These are phyloP conservation scores for Rhododendron ovatum DNA, from an alignment of 148 eudicot genomes.

Conservation along the genomic window DNA sequence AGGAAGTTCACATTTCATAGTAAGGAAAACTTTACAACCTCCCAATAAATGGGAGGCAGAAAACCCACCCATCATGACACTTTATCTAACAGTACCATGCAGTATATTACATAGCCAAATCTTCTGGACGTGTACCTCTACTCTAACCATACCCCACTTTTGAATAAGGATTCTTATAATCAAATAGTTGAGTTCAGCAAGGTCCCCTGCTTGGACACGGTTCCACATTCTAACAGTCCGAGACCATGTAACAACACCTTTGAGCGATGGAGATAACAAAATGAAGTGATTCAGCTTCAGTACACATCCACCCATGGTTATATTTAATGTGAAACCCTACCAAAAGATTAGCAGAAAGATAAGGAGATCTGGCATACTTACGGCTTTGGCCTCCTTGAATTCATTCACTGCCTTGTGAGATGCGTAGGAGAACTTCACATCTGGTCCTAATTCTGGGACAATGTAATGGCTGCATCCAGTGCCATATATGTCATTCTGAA, in stretches of 20 bases:
- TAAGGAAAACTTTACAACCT: neutral
- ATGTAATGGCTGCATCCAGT: conserved; percentile 66
- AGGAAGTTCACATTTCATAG: neutral
- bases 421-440: conserved; percentile 63
- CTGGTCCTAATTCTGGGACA: conserved; percentile 89
- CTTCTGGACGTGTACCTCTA: neutral
- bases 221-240: neutral
- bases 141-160: neutral
- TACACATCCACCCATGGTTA: neutral
- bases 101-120: neutral
- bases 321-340: neutral
- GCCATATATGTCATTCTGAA: neutral
- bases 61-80: neutral
- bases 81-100: neutral
- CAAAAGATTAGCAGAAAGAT: neutral
- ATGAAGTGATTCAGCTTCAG: neutral
- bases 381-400: conserved; percentile 86
- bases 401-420: conserved; percentile 84
- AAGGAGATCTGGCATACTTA: conserved; percentile 22
- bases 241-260: neutral
- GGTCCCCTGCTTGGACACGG: neutral
- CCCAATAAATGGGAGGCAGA: neutral
- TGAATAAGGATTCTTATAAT: neutral
- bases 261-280: neutral
- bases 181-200: neutral